phyloP scores from a whole-genome alignment of 768 basidiomycete species.

The Lactarius evosmus region DNA sequence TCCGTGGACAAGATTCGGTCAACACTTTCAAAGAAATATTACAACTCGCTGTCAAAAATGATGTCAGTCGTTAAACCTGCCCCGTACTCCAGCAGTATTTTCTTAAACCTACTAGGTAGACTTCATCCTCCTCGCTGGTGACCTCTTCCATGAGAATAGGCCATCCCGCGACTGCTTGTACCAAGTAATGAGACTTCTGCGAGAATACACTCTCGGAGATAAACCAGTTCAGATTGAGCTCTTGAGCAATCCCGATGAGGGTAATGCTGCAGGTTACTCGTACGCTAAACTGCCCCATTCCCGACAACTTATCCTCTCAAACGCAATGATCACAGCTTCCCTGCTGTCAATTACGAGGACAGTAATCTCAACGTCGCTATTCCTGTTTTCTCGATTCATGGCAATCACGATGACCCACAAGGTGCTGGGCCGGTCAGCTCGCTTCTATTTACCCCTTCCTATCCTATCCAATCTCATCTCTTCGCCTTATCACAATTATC shows the following conservation, averaged over 20 bases:
- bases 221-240: slow-evolving; percentile 89
- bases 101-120: slow-evolving; percentile 64
- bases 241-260: slow-evolving; percentile 88
- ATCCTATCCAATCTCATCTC: not conserved
- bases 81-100: slow-evolving; percentile 11
- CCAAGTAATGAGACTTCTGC: slow-evolving; percentile 80
- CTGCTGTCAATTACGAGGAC: slow-evolving; percentile 96
- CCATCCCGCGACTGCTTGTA: slow-evolving; percentile 89
- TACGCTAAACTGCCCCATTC: slow-evolving; percentile 40
- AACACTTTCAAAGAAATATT: slow-evolving; percentile 94
- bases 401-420: slow-evolving; percentile 99
- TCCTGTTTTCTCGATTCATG: slow-evolving; percentile 99
- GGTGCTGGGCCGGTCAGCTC: slow-evolving; percentile 80
- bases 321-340: slow-evolving; percentile 58
- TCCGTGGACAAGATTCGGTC: slow-evolving; percentile 92
- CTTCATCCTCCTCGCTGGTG: slow-evolving; percentile 91
- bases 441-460: not conserved
- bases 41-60: slow-evolving; percentile 82
- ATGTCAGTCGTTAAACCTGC: slow-evolving; percentile 47
- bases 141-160: slow-evolving; percentile 97
- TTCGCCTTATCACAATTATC: slow-evolving; percentile 4
- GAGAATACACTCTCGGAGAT: slow-evolving; percentile 88
- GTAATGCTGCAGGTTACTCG: slow-evolving; percentile 82
- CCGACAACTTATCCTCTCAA: slow-evolving; percentile 3
- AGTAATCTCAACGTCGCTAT: slow-evolving; percentile 91